Evolutionary conservation across 1,284 basidiomycete species (phyloP).

Genomic region (Takashimella koratensis): DNA sequence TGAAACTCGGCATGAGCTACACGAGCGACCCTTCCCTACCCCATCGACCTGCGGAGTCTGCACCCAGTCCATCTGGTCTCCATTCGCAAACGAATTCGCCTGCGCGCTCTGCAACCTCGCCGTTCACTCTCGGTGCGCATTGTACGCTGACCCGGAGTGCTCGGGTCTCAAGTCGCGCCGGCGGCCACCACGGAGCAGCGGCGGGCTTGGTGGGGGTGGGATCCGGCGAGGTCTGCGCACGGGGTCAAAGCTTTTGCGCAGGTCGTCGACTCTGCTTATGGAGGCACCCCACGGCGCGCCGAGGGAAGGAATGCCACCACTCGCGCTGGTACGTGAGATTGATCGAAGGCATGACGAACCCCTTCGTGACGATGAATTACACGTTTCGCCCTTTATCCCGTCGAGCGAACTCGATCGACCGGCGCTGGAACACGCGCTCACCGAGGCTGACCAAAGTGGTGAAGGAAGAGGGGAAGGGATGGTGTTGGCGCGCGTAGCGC

Average conservation of each 20-base stretch:
- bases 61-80: constrained; percentile 12
- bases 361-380: constrained; percentile 16
- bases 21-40: constrained; percentile 17
- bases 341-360: constrained; percentile 11
- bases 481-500: constrained; percentile 9
- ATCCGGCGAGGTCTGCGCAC: constrained; percentile 12
- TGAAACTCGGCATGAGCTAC: constrained; percentile 18
- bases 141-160: constrained; percentile 19
- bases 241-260: constrained; percentile 6
- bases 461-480: background rate
- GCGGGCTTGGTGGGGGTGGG: background rate
- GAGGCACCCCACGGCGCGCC: constrained; percentile 15
- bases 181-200: constrained; percentile 1
- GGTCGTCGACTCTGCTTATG: background rate
- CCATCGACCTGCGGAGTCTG: constrained; percentile 17
- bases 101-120: constrained; percentile 17
- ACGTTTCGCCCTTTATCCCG: constrained; percentile 19
- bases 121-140: constrained; percentile 15
- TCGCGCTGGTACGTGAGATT: background rate
- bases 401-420: constrained; percentile 7
- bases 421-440: constrained; percentile 10
- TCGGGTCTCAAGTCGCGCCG: constrained; percentile 9
- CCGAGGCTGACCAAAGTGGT: background rate
- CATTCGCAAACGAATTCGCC: constrained; percentile 13
- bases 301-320: constrained; percentile 1